phyloP scores from a whole-genome alignment of 176 grass and related monocot species.

The Oryza rufipogon region DNA sequence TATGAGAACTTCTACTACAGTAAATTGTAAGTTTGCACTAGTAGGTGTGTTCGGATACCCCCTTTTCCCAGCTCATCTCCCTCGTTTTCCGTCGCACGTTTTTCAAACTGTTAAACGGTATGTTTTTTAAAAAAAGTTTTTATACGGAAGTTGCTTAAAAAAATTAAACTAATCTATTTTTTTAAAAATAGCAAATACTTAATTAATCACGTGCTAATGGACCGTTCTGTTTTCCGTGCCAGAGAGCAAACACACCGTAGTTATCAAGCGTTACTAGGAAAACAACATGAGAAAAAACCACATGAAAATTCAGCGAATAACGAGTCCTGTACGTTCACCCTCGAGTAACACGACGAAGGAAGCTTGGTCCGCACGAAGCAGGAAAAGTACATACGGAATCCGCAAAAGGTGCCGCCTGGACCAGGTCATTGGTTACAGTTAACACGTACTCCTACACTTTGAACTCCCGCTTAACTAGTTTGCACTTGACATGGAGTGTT shows the following conservation, averaged over 20 bases:
- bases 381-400: conserved; percentile 2
- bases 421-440: not conserved
- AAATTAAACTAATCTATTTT: no score
- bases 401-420: not conserved
- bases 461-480: not conserved
- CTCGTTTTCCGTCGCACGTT: no score
- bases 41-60: no score
- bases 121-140: no score
- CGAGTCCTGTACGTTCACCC: not conserved
- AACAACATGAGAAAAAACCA: not conserved
- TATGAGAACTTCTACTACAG: no score
- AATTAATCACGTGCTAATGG: no score
- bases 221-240: no score
- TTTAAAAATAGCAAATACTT: no score
- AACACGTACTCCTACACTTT: not conserved
- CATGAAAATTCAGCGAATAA: conserved; percentile 12
- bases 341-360: not conserved
- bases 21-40: not conserved
- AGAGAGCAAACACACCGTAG: no score
- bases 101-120: no score
- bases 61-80: no score
- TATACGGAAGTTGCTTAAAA: no score
- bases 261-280: not conserved
- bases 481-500: conserved; percentile 15
- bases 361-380: conserved; percentile 10